Conservation (phyloP, 345 rosid genomes). For the Schrenkiella parvula region DNA sequence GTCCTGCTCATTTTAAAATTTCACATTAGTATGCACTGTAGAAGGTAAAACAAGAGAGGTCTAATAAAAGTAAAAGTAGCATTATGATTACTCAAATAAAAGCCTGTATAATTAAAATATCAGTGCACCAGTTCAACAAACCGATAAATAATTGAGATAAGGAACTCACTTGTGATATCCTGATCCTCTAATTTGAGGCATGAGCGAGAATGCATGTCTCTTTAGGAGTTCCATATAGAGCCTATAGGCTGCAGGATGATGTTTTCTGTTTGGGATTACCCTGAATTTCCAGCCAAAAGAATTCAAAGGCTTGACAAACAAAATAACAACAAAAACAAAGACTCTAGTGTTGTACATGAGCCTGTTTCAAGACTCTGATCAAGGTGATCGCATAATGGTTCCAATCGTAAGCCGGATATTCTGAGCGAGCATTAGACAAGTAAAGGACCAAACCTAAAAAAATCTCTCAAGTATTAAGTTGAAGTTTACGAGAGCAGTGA, state of each 20-base stretch:
- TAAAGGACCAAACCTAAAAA: neutral
- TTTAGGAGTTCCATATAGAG: constrained; percentile 80
- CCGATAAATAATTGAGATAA: neutral
- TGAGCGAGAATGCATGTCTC: constrained; percentile 69
- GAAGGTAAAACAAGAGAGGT: neutral
- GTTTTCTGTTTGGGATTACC: constrained; percentile 67
- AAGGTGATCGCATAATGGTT: neutral
- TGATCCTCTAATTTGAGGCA: constrained; percentile 43
- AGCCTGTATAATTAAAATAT: neutral
- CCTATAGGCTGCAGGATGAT: constrained; percentile 77
- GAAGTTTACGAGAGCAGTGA: neutral
- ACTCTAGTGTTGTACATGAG: neutral
- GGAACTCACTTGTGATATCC: constrained; percentile 49
- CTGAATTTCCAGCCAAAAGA: constrained; percentile 34
- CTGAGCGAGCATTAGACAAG: neutral
- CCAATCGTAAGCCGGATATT: neutral
- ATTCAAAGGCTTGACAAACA: neutral
- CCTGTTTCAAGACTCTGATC: neutral
- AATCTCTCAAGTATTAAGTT: no score
- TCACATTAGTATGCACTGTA: neutral
- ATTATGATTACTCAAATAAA: neutral
- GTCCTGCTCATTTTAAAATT: constrained; percentile 43
- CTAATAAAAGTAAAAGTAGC: neutral
- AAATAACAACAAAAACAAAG: neutral
- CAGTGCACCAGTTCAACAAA: neutral